These are phyloP conservation scores for Leersia perrieri DNA, from an alignment of 176 grass and related monocot species.

Conservation along the genomic window DNA sequence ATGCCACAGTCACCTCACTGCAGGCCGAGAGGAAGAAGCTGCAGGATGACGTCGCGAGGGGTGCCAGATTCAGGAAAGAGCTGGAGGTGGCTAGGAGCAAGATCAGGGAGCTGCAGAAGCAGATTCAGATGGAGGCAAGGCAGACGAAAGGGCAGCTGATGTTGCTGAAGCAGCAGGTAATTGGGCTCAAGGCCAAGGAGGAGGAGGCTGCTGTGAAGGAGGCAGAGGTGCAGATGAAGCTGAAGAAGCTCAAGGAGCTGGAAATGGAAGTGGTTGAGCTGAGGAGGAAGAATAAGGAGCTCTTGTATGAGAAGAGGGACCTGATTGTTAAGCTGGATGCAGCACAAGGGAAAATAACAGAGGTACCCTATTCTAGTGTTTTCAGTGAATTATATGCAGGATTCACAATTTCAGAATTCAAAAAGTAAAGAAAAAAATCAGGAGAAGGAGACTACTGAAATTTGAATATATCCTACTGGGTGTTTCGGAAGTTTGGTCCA, in stretches of 20 bases:
- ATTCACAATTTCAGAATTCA: no score
- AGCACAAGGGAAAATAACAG: conserved; percentile 77
- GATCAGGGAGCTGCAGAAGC: conserved; percentile 83
- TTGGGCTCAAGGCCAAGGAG: conserved; percentile 66
- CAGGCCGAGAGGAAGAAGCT: conserved; percentile 81
- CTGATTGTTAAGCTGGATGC: conserved; percentile 78
- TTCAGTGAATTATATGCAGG: neutral
- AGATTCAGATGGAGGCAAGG: conserved; percentile 66
- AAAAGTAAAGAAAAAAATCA: no score
- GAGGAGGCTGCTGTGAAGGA: conserved; percentile 70
- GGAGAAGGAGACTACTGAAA: no score
- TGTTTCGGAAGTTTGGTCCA: no score
- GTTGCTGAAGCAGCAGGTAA: conserved; percentile 92
- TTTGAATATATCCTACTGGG: no score
- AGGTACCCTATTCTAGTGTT: conserved; percentile 45
- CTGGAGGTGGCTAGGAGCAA: conserved; percentile 55
- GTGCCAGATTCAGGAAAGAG: conserved; percentile 41
- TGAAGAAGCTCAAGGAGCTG: conserved; percentile 73
- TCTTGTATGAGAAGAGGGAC: conserved; percentile 91
- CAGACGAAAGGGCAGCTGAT: conserved; percentile 84
- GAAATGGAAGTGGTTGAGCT: conserved; percentile 85
- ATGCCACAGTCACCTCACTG: conserved; percentile 63
- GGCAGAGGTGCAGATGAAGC: conserved; percentile 66
- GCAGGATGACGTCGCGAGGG: conserved; percentile 47
- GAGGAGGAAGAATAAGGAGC: conserved; percentile 88